Evolutionary conservation across 306 rosid species (phyloP).

Genomic region (Mimosa pudica): DNA sequence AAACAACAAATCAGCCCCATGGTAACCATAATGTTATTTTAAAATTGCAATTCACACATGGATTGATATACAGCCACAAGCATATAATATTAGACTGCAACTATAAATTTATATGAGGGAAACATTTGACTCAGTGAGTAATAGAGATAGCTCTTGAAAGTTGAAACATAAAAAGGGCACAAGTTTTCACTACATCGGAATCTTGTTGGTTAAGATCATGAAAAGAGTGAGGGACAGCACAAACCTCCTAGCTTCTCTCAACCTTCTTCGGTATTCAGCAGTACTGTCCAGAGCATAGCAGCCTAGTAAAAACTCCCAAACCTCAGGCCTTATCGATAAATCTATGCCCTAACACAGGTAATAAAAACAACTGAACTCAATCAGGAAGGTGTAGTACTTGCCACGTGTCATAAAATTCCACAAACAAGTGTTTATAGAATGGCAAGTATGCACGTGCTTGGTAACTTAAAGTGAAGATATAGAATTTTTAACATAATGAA

Average conservation of each 20-base stretch:
- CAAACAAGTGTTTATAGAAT: constrained; percentile 18
- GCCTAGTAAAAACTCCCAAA: constrained; percentile 97
- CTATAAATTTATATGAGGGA: neutral
- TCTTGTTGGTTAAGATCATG: constrained; percentile 31
- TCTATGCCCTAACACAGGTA: constrained; percentile 75
- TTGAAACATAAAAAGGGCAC: neutral
- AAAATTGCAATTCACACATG: neutral
- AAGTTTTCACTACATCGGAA: neutral
- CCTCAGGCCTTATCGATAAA: constrained; percentile 85
- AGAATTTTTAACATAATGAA: constrained; percentile 20
- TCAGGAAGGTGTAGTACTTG: constrained; percentile 31
- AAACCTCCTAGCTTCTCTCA: constrained; percentile 87
- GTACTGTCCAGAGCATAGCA: constrained; percentile 84
- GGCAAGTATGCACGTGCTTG: neutral
- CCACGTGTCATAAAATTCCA: constrained; percentile 12
- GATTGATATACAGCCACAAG: neutral
- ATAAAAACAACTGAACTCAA: constrained; percentile 36
- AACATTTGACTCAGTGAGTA: constrained; percentile 29
- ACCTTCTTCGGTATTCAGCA: constrained; percentile 62
- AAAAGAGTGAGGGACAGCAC: constrained; percentile 29
- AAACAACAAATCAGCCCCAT: neutral
- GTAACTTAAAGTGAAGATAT: constrained; percentile 21
- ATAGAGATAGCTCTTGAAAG: neutral
- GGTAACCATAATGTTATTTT: neutral
- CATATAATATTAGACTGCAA: neutral